Evolutionary conservation across 148 eudicot species (phyloP), one percentile per base, ranked within the genome.

Genomic region (Gaultheria prostrata): DNA sequence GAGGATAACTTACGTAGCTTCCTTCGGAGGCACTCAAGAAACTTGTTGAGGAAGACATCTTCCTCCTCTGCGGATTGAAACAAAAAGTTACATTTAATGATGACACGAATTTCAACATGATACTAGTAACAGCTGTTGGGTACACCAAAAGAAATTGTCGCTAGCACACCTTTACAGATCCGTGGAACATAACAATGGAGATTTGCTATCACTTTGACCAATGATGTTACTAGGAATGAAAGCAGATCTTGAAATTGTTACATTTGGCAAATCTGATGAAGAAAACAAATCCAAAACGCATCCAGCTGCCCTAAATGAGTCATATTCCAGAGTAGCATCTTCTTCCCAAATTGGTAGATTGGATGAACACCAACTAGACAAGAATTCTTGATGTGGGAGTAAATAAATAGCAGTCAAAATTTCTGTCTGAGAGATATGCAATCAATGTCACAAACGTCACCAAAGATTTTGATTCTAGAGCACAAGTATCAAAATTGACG

Each of bases 131-230:
- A 73, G 76, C 24, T 54, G 80, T 28, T 33, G 75, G n/a, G 46
- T 20, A 79, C 72, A 81, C 69, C 1, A 24, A 21, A 26, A 54
- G 76, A 50, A 82, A 88, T 3, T 33, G 51, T 78, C 35, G 51
- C 61, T 45, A 24, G 32, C 54, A 81, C 82, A 95, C 99, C 99
- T 90, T 92, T 89, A 86, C 98, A 95, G 46, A 97, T 92, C 74
- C 93, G 91, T 77, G 98, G 98, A 89, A 91, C 93, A 91, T 89
- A 97, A 89, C 99, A 97, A 86, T 95, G 98, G 80, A 97, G 98
- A 88, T 97, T 97, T 84, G 99, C 98, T 49, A 97, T 91, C 59
- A 95, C 89, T 97, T 97, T 97, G 72, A 97, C 97, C 89, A 97
- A 87, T 26, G 93, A 87, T 78, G 85, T 89, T 88, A 53, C 84